Evolutionary conservation across 2,329 filamentous ascomycete species (phyloP).

Genomic region (Sporothrix pallida): DNA sequence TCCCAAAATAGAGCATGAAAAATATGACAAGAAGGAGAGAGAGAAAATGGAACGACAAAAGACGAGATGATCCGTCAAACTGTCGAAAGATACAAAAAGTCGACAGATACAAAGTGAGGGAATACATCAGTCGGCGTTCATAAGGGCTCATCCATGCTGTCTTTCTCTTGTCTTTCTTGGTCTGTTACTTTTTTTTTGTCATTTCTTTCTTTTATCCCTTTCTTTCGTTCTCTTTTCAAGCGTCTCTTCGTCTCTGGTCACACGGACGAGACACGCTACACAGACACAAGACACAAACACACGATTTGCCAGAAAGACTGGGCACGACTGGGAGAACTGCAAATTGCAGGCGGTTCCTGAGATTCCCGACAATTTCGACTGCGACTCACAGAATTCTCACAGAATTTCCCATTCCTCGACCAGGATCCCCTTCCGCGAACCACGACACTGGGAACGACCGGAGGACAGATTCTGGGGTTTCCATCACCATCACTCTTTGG

Average conservation of each 20-base stretch:
- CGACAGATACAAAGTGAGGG: neutral
- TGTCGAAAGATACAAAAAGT: too few relatives aligned
- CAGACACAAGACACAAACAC: neutral
- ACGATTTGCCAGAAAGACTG: neutral
- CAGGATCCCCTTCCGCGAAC: slow-evolving; percentile 23
- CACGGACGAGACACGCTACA: slow-evolving; percentile 15
- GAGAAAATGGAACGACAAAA: neutral
- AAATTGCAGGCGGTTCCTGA: neutral
- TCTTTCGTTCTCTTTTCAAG: neutral
- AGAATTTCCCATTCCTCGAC: neutral
- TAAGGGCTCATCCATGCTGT: neutral
- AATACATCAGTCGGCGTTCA: slow-evolving; percentile 17
- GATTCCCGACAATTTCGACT: too few relatives aligned
- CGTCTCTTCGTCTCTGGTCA: neutral
- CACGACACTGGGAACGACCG: slow-evolving; percentile 16
- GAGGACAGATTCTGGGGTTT: neutral
- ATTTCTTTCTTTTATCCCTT: neutral
- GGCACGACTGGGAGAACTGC: neutral
- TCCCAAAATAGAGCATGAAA: neutral
- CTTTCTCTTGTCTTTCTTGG: neutral
- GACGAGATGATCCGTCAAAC: too few relatives aligned
- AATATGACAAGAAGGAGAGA: neutral
- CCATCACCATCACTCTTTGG: neutral
- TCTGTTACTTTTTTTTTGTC: too few relatives aligned
- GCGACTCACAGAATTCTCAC: neutral